A percentile compares a stretch with the other conserved stretches of the same genome.
These are phyloP conservation scores for Cercis canadensis DNA, from an alignment of 306 rosid genomes.

Conservation along the genomic window DNA sequence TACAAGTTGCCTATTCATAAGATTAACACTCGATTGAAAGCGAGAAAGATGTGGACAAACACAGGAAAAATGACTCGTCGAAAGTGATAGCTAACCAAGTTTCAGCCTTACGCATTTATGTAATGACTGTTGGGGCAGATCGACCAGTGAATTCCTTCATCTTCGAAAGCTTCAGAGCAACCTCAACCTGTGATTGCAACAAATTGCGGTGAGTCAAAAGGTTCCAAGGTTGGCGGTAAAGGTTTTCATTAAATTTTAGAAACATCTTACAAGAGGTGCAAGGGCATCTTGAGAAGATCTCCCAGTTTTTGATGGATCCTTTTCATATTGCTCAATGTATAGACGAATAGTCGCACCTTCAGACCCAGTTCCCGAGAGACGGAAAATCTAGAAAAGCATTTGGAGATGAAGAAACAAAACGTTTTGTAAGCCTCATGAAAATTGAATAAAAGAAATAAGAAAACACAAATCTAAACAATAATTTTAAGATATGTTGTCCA, in stretches of 20 bases:
- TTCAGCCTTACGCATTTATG: conserved; percentile 44
- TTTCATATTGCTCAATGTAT: conserved; percentile 97
- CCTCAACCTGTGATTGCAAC: conserved; percentile 74
- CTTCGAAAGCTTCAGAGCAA: conserved; percentile 93
- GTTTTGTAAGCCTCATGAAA: conserved; percentile 10
- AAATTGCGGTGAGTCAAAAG: conserved; percentile 14
- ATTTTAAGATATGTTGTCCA: neutral
- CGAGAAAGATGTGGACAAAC: conserved; percentile 28
- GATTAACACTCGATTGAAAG: conserved; percentile 26
- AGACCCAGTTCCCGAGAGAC: conserved; percentile 98
- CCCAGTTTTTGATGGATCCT: conserved; percentile 82
- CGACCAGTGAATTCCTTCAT: conserved; percentile 95
- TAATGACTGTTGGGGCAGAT: conserved; percentile 91
- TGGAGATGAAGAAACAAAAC: conserved; percentile 12
- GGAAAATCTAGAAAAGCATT: conserved; percentile 70
- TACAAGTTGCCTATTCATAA: conserved; percentile 31
- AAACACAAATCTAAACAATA: neutral
- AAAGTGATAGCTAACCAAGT: conserved; percentile 15
- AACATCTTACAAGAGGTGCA: conserved; percentile 80
- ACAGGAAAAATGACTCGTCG: conserved; percentile 27
- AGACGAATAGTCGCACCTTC: conserved; percentile 97
- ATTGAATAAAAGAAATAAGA: neutral
- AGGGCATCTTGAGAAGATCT: conserved; percentile 93
- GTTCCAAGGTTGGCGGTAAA: conserved; percentile 1
- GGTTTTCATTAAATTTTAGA: conserved; percentile 10